phyloP scores from a whole-genome alignment of 169 alveolate species.

The Eimeria sp. region DNA sequence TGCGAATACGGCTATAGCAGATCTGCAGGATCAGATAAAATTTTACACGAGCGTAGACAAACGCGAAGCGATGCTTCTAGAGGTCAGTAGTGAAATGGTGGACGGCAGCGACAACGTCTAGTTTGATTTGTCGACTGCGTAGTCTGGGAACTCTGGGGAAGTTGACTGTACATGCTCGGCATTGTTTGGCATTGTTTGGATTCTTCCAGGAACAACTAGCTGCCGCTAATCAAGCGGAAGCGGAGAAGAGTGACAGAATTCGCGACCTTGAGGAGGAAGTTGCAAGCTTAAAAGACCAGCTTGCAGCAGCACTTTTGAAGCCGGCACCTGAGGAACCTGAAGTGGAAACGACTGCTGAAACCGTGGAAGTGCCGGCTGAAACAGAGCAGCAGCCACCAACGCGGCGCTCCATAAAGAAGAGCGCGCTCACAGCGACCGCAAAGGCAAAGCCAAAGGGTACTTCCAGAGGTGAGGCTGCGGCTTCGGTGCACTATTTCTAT shows the following conservation, averaged over 20 bases:
- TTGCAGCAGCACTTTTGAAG: conserved; percentile 33
- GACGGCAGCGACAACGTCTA: conserved; percentile 44
- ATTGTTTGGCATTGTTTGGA: not conserved
- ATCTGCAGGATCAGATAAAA: conserved; percentile 49
- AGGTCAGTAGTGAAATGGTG: conserved; percentile 5
- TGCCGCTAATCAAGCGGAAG: conserved; percentile 55
- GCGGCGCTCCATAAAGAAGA: conserved; percentile 23
- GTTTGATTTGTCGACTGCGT: conserved; percentile 32
- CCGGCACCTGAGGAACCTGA: conserved; percentile 34
- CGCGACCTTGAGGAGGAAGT: conserved; percentile 40
- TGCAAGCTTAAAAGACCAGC: conserved; percentile 19
- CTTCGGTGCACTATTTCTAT: not conserved
- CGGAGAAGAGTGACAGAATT: conserved; percentile 66
- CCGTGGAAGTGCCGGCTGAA: conserved; percentile 41
- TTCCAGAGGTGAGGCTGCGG: conserved; percentile 7
- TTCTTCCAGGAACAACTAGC: conserved; percentile 45
- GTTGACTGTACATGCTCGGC: conserved; percentile 43
- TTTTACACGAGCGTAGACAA: conserved; percentile 63
- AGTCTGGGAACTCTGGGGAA: conserved; percentile 10
- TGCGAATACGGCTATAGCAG: conserved; percentile 81
- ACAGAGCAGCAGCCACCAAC: conserved; percentile 5
- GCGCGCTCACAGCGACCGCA: conserved; percentile 12
- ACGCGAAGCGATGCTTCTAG: conserved; percentile 53
- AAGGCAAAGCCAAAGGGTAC: conserved; percentile 29
- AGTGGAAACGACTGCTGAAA: conserved; percentile 10